A percentile compares a stretch with the other conserved stretches of the same genome.
Conservation (phyloP, 2,329 filamentous ascomycete species). For the Trichoderma brevicompactum region DNA sequence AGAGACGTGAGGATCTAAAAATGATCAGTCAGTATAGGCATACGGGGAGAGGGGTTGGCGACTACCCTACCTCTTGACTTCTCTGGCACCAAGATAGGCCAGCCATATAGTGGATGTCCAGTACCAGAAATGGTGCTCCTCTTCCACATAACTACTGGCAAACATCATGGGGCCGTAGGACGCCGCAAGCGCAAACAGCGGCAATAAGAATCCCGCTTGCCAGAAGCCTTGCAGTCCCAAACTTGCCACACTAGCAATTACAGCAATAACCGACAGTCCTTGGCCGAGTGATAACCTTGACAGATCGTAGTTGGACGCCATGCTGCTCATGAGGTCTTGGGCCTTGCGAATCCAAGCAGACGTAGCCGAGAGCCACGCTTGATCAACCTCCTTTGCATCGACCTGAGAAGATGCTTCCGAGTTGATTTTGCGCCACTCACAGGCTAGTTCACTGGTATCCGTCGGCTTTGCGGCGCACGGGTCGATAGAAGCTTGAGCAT, state of each 20-base stretch:
- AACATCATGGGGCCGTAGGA: slow-evolving; percentile 91
- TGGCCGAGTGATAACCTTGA: slow-evolving; percentile 59
- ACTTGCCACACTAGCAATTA: slow-evolving; percentile 30
- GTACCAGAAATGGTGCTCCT: slow-evolving; percentile 99
- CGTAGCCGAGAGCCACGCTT: slow-evolving; percentile 50
- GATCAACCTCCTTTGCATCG: slow-evolving; percentile 38
- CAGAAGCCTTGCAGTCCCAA: slow-evolving; percentile 30
- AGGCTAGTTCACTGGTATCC: slow-evolving; percentile 65
- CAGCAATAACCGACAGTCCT: slow-evolving; percentile 43
- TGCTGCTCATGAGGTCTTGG: slow-evolving; percentile 81
- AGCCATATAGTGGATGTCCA: slow-evolving; percentile 79
- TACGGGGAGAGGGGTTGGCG: neutral
- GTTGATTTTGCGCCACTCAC: slow-evolving; percentile 62
- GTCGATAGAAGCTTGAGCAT: slow-evolving; percentile 38
- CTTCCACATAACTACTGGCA: slow-evolving; percentile 95
- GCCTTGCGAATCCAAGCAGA: slow-evolving; percentile 69
- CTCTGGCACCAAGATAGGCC: slow-evolving; percentile 55
- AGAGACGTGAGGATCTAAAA: slow-evolving; percentile 36
- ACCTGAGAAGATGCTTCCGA: slow-evolving; percentile 35
- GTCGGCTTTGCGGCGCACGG: slow-evolving; percentile 44
- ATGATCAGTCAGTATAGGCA: slow-evolving; percentile 15
- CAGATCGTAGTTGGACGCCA: slow-evolving; percentile 91
- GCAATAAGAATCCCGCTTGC: slow-evolving; percentile 38
- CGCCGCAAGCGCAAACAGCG: slow-evolving; percentile 57
- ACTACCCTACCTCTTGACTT: slow-evolving; percentile 45